Evolutionary conservation across 768 basidiomycete species (phyloP).

Genomic region (Megacollybia marginata): DNA sequence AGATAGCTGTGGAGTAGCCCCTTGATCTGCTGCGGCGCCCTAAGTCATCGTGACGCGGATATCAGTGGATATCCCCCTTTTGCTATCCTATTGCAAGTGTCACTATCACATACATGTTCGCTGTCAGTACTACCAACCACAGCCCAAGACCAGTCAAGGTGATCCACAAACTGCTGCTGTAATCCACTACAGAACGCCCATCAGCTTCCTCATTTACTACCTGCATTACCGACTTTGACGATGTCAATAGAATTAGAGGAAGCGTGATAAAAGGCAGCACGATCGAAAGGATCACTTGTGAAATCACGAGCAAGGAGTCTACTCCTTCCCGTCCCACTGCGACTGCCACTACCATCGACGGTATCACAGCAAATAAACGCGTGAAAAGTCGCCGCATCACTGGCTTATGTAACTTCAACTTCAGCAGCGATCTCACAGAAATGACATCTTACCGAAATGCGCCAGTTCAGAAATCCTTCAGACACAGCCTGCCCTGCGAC

Average conservation of each 20-base stretch:
- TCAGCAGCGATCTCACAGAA: slow-evolving; percentile 14
- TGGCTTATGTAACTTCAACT: slow-evolving; percentile 51
- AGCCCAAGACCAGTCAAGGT: not conserved
- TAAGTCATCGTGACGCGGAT: too few species aligned
- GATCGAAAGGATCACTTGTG: slow-evolving; percentile 79
- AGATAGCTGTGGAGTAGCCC: too few species aligned
- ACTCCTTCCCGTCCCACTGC: slow-evolving; percentile 65
- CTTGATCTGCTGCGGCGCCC: too few species aligned
- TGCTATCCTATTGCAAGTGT: not conserved
- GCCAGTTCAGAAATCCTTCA: slow-evolving; percentile 87
- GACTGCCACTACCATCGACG: slow-evolving; percentile 73
- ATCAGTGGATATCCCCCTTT: too few species aligned
- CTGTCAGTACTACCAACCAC: not conserved
- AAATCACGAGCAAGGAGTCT: slow-evolving; percentile 73
- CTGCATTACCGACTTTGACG: slow-evolving; percentile 64
- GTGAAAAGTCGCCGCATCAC: slow-evolving; percentile 76
- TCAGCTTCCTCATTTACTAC: slow-evolving; percentile 36
- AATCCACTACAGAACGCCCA: not conserved
- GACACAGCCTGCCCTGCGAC: slow-evolving; percentile 86
- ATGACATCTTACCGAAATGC: slow-evolving; percentile 54
- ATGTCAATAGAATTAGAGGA: slow-evolving; percentile 73
- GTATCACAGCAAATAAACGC: slow-evolving; percentile 73
- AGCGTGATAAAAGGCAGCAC: slow-evolving; percentile 82
- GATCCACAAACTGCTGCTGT: not conserved
- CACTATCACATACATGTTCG: not conserved